Evolutionary conservation across 2,329 filamentous ascomycete genomes (phyloP), one percentile per base, ranked within the genome.

Genomic region (Phyllosticta paracitricarpa): DNA sequence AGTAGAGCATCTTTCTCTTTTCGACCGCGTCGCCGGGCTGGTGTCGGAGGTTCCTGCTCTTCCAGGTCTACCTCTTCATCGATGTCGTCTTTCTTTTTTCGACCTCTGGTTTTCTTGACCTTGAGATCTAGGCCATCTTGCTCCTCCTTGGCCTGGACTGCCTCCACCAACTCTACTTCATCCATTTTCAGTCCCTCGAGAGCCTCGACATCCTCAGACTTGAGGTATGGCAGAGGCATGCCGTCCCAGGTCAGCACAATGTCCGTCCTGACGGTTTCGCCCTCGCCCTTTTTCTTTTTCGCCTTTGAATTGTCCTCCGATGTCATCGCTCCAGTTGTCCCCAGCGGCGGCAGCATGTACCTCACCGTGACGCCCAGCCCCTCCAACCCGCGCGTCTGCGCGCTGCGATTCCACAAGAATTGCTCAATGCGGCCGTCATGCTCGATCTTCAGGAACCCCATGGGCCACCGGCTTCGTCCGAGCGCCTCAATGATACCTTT

Each of bases 401-500:
- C 88, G 54, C 75, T 78, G 40, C 74, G 73, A 70, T 92, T 93
- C 89, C 88, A 92, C 3, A 91, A 66, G 72, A 91, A 82, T 75
- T 92, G 88, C 68, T 80, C 74, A 24, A 91, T 70, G 7, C 70
- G 69, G 0, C 89, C 89, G 2, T 81, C 78, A 5, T 54, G 48
- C 0, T 81, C 81, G 63, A 88, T 84, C 61, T 82, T 83, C 26
- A 89, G 73, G 67, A 85, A 95, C 0, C 86, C 85, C 79, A 96
- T 82, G 0, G 91, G 89, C 77, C 82, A 85, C 48, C 76, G 73
- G 69, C 87, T 89, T 62, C 84, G 77, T 4, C 81, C 81, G 65
- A 97, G 69, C 25, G 89, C 85, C 56, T 91, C 85, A 62, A 89
- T 78, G 2, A 95, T 85, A 1, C 92, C 93, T 68, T 84, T 88